A percentile compares a stretch with the other conserved stretches of the same genome.
phyloP scores from a whole-genome alignment of 2,329 filamentous ascomycete genomes.

The Kalmusia sp. region DNA sequence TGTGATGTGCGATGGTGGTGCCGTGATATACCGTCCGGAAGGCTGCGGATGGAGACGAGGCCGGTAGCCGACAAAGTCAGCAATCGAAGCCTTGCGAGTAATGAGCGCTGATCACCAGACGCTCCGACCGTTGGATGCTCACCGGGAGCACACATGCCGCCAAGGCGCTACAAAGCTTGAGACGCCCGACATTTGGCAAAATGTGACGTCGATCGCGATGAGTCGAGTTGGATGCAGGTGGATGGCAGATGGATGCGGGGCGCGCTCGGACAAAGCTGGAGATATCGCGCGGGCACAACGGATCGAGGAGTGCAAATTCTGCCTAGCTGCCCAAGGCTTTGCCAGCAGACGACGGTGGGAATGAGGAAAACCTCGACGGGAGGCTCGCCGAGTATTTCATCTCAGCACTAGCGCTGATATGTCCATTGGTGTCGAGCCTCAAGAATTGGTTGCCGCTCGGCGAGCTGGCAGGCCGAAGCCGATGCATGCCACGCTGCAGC shows the following conservation, averaged over 20 bases:
- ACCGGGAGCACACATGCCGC: constrained; percentile 8
- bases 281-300: not conserved
- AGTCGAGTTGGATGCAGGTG: not conserved
- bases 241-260: not conserved
- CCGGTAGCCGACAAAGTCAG: not conserved
- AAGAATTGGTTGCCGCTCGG: constrained; percentile 3
- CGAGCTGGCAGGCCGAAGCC: not conserved
- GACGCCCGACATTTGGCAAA: not conserved
- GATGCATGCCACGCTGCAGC: not conserved
- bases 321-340: too few species aligned
- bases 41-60: constrained; percentile 4
- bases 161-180: constrained; percentile 21
- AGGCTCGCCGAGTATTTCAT: not conserved
- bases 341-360: not conserved
- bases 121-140: constrained; percentile 7
- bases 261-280: constrained; percentile 4
- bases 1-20: not conserved
- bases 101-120: constrained; percentile 13
- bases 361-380: not conserved
- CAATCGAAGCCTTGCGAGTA: not conserved
- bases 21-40: constrained; percentile 4
- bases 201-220: constrained; percentile 20
- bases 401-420: not conserved
- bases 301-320: not conserved
- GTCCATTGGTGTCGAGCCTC: not conserved